Base-by-base conservation (phyloP, 768 basidiomycete genomes). In the Mycena haematopus region DNA sequence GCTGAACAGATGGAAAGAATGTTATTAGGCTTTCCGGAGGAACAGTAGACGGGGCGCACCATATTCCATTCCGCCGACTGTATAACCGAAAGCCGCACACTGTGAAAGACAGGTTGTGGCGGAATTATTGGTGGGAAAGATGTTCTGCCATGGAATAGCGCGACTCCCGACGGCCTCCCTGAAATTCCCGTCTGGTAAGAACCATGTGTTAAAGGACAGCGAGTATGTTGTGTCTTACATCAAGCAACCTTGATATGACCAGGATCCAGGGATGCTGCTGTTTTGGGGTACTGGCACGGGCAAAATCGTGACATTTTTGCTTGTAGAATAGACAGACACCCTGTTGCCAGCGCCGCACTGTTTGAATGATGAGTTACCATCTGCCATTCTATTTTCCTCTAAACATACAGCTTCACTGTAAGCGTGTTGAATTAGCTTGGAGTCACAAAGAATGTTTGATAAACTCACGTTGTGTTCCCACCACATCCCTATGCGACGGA, bases 61-160 rank as follows among this genome's bases (percentile, higher is more conserved):
- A 13, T 33, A 65, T 60, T 85, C 92, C 62, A 88, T 77, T 33
- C 90, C 91, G 25, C 87, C 86, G 31, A 81, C 91, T 3, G 87
- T 81, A 70, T 84, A 94, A 6, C 92, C 92, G 65, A 85, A 92
- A 1, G 81, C 79, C 10, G 85, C 81, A 68, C 92, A 93, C 71
- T 87, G 89, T 45, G 73, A 81, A 66, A 92, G 77, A 70, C 92
- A 94, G 2, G 81, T 82, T 2, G 82, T 75, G 8, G 87, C 86
- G 1, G 88, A 84, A 69, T 88, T 91, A 71, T 89, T 91, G 6
- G 76, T 79, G 6, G 81, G 75, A 78, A 82, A 85, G 51, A 86
- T 80, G 36, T 87, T 77, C 70, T 90, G 81, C 70, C 88, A 83
- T 0, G 86, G 84, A 76, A 92, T 86, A 21, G 86, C 78, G 42